Evolutionary conservation across 1,139 yeast species (phyloP).

Genomic region (Sugiyamaella grinbergsii): DNA sequence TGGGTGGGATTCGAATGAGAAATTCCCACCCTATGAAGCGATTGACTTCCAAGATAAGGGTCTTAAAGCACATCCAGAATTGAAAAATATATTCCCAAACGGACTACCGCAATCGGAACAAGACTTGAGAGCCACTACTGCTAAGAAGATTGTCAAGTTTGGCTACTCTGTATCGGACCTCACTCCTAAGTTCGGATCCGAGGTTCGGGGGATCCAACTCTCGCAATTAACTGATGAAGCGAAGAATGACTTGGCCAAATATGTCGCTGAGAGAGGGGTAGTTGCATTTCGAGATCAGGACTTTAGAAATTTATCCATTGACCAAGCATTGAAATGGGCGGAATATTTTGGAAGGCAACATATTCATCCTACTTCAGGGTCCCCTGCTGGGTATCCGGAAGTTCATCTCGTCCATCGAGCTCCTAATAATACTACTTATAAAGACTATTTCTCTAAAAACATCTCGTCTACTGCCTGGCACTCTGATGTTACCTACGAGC

Average conservation of each 20-base stretch:
- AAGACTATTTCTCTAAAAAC: conserved; percentile 31
- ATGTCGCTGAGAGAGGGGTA: conserved; percentile 67
- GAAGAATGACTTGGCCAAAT: conserved; percentile 64
- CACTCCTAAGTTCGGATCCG: conserved; percentile 66
- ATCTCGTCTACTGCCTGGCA: conserved; percentile 54
- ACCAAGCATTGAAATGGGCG: conserved; percentile 51
- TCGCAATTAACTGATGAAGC: conserved; percentile 54
- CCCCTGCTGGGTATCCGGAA: conserved; percentile 63
- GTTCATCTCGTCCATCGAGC: conserved; percentile 56
- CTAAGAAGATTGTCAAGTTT: conserved; percentile 23
- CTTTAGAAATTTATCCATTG: conserved; percentile 57
- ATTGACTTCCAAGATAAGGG: conserved; percentile 44
- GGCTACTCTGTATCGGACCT: conserved; percentile 32
- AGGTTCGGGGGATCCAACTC: conserved; percentile 59
- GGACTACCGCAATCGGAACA: conserved; percentile 27
- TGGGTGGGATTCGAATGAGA: conserved; percentile 51
- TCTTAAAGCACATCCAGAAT: conserved; percentile 40
- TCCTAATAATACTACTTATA: conserved; percentile 20
- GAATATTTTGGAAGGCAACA: conserved; percentile 61
- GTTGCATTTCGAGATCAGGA: conserved; percentile 69
- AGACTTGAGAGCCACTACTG: conserved; percentile 20
- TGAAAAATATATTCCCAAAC: conserved; percentile 37
- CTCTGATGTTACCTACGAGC: conserved; percentile 61
- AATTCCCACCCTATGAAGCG: conserved; percentile 45
- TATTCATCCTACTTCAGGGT: conserved; percentile 68